Evolutionary conservation across 2,329 filamentous ascomycete species (phyloP).

Genomic region (Knoxdaviesia proteae): DNA sequence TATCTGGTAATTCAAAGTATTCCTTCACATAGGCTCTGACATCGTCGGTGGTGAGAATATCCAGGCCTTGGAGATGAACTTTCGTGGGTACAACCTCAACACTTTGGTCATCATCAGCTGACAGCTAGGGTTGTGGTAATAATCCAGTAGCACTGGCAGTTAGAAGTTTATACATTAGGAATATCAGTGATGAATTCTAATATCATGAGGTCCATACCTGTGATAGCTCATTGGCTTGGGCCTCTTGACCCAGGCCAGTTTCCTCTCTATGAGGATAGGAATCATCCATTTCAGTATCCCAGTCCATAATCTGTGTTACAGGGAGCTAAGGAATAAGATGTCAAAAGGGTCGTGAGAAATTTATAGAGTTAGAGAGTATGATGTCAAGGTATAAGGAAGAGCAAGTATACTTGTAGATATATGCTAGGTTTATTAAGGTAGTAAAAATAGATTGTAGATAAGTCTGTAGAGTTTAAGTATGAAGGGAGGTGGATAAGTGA

Average conservation of each 20-base stretch:
- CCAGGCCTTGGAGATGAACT: conserved; percentile 67
- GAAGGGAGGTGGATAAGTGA: too few relatives aligned
- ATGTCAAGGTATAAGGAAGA: background rate
- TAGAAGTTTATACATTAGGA: too few relatives aligned
- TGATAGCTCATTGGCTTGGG: too few relatives aligned
- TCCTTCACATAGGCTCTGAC: conserved; percentile 55
- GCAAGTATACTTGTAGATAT: background rate
- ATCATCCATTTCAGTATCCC: too few relatives aligned
- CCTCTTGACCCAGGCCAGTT: too few relatives aligned
- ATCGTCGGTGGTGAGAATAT: conserved; percentile 60
- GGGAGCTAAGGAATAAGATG: too few relatives aligned
- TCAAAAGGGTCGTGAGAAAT: background rate
- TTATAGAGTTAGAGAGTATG: background rate
- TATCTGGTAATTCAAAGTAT: conserved; percentile 38
- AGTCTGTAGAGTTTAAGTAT: background rate
- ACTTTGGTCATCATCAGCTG: too few relatives aligned
- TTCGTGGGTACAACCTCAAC: conserved; percentile 23
- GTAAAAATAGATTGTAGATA: background rate
- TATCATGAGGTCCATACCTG: background rate
- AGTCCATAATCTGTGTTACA: too few relatives aligned
- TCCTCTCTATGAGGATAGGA: too few relatives aligned
- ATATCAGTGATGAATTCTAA: background rate
- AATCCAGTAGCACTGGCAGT: too few relatives aligned
- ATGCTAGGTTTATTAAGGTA: background rate
- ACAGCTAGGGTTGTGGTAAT: too few relatives aligned